Evolutionary conservation across 495 filamentous ascomycete species (phyloP).

Genomic region (Penicillium paxilli): DNA sequence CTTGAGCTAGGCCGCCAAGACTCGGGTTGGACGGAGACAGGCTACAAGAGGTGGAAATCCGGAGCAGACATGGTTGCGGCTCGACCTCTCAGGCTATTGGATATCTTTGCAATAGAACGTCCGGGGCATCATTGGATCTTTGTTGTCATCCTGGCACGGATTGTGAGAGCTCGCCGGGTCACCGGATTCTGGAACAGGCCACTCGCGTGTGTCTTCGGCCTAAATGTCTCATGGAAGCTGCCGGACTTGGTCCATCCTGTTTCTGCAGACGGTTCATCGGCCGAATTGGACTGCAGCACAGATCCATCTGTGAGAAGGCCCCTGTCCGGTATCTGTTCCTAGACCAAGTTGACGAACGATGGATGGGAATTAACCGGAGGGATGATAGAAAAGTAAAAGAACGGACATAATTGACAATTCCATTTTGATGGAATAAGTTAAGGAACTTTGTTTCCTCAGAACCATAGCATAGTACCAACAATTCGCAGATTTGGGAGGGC

Average conservation of each 20-base stretch:
- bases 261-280: conserved; percentile 20
- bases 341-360: conserved; percentile 17
- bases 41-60: conserved; percentile 4
- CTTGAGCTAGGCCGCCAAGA: conserved; percentile 28
- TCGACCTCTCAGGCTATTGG: conserved; percentile 16
- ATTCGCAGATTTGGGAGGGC: not conserved
- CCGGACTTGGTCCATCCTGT: conserved; percentile 24
- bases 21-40: conserved; percentile 24
- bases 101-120: conserved; percentile 15
- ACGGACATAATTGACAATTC: conserved; percentile 2
- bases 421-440: not conserved
- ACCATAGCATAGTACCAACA: not conserved
- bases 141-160: conserved; percentile 29
- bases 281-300: conserved; percentile 25
- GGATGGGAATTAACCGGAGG: conserved; percentile 31
- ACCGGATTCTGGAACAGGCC: conserved; percentile 35
- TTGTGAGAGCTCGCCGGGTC: conserved; percentile 34
- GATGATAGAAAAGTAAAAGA: not conserved
- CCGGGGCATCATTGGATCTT: conserved; percentile 11
- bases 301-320: conserved; percentile 22
- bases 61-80: conserved; percentile 4
- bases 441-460: not conserved
- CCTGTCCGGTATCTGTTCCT: conserved; percentile 25
- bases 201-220: conserved; percentile 26
- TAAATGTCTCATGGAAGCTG: conserved; percentile 33